Base-by-base conservation (phyloP, 2,329 filamentous ascomycete genomes). In the Septoria petroselini region DNA sequence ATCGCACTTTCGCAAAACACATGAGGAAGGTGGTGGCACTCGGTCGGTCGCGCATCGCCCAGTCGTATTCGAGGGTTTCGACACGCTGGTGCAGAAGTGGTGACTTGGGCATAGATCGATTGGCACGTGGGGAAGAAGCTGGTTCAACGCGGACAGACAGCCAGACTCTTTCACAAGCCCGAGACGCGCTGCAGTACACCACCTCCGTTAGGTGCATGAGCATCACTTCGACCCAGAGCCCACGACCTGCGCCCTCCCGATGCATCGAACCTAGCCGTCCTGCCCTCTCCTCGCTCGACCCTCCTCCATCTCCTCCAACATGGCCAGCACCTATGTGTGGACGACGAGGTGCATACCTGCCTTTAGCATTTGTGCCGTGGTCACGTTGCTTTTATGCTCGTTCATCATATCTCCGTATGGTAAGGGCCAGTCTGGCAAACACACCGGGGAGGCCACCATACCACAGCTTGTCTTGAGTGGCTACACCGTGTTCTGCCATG, bases 401-500 rank as follows among this genome's bases (percentile, higher is more conserved):
- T 61, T 66, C 47, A 31, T 62, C 27, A 47, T 65, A 12, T 47
- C 54, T 3, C 63, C 63, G 2, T 61, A 59, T 37, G 62, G 62
- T 27, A 57, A 58, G 41, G 55, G 55, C 29, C 54, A 58, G 23
- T 42, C 53, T 38, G 58, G 60, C 19, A 41, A 50, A 23, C 59
- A 58, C 47, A 46, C 60, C 58, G 63, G 62, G 41, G 50, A 58
- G 33, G 58, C 62, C 11, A 64, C 63, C 6, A 41, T 55, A 21
- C 57, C 59, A 37, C 63, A 66, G 51, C 53, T 63, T 35, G 52
- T 62, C 34, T 59, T 65, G 48, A 59, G 57, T 45, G 51, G 80
- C 61, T 88, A 86, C 68, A 81, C 78, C 44, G 71, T 86, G 14
- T 64, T 84, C 27, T 77, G 86, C 48, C 84, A 88, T 65, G 50